phyloP scores from a whole-genome alignment of 2,329 filamentous ascomycete genomes.

The Microcyclospora pomicola region DNA sequence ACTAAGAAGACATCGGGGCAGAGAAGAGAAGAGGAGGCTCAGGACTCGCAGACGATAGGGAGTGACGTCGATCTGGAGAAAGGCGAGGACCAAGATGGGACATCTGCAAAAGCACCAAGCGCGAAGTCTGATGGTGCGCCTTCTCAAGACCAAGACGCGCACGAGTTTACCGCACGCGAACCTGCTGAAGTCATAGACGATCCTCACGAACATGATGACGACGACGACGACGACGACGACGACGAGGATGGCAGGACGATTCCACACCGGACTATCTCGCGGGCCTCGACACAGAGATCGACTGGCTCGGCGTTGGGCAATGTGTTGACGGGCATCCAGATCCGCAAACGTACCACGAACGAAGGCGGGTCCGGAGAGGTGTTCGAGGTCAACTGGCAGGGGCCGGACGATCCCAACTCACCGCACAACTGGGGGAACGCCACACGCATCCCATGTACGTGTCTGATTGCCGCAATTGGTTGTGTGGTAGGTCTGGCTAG shows the following conservation, averaged over 20 bases:
- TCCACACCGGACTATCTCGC: constrained; percentile 13
- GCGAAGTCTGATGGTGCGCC: background rate
- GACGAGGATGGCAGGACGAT: constrained; percentile 11
- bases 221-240: constrained; percentile 11
- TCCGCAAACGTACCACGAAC: constrained; percentile 22
- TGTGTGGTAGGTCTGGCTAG: constrained; percentile 39
- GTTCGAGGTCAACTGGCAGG: constrained; percentile 27
- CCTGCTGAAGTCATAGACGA: constrained; percentile 6
- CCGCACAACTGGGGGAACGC: constrained; percentile 25
- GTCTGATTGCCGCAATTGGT: constrained; percentile 30
- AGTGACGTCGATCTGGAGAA: background rate
- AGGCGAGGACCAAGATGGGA: background rate
- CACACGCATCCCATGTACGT: constrained; percentile 20
- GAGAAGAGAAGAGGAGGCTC: background rate
- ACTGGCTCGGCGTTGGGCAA: constrained; percentile 21
- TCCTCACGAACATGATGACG: constrained; percentile 4
- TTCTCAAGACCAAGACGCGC: constrained; percentile 3
- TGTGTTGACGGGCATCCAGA: constrained; percentile 24
- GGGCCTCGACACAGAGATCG: constrained; percentile 18
- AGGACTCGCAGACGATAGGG: background rate
- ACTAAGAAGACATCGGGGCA: background rate
- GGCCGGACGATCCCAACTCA: constrained; percentile 22
- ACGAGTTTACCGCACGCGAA: constrained; percentile 6
- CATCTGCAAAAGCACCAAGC: background rate
- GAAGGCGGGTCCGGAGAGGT: constrained; percentile 25